phyloP scores from a whole-genome alignment of 2,329 filamentous ascomycete genomes.

The Cordyceps militaris region DNA sequence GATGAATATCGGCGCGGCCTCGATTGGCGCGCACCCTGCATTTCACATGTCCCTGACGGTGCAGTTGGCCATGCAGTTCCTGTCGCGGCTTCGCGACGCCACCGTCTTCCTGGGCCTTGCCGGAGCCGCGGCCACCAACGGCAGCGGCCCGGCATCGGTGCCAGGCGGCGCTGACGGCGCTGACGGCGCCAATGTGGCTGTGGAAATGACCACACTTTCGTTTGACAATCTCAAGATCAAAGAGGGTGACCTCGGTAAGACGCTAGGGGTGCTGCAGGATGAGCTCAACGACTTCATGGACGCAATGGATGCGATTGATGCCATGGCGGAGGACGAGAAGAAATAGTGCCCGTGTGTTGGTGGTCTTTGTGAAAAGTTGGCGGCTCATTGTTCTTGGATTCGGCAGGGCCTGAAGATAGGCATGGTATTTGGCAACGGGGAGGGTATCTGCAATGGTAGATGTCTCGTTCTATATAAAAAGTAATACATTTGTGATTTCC shows the following conservation, averaged over 20 bases:
- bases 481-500: too few species aligned
- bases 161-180: slow-evolving; percentile 19
- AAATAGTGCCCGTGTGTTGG: not conserved
- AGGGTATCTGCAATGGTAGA: not conserved
- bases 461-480: too few species aligned
- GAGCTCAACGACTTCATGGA: slow-evolving; percentile 18
- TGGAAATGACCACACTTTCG: slow-evolving; percentile 16
- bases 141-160: not conserved
- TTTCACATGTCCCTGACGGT: slow-evolving; percentile 36
- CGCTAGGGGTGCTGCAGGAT: slow-evolving; percentile 16
- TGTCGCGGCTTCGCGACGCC: slow-evolving; percentile 28
- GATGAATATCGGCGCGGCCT: slow-evolving; percentile 34
- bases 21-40: slow-evolving; percentile 32
- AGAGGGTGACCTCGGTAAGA: slow-evolving; percentile 17
- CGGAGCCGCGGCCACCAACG: not conserved
- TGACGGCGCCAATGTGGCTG: slow-evolving; percentile 14
- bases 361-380: not conserved
- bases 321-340: not conserved
- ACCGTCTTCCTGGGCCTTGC: slow-evolving; percentile 24
- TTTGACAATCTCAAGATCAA: slow-evolving; percentile 16
- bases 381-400: not conserved
- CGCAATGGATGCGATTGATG: slow-evolving; percentile 11
- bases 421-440: not conserved
- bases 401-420: not conserved
- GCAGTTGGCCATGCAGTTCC: slow-evolving; percentile 35